Conservation (phyloP, 371 early-diverging fungal genomes). For the Mortierella sp. region DNA sequence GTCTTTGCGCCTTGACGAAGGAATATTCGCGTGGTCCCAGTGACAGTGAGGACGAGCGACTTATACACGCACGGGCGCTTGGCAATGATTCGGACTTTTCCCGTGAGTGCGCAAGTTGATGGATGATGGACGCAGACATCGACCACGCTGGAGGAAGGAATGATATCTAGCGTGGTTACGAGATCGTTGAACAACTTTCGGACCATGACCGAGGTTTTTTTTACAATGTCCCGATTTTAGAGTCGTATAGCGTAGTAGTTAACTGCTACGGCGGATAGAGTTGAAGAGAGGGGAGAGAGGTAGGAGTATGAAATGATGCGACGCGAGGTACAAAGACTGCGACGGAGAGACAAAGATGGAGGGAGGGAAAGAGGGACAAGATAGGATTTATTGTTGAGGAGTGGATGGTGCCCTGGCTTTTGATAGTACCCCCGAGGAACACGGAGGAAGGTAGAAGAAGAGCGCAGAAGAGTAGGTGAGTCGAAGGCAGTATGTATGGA, state of each 20-base stretch:
- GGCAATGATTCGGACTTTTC: constrained; percentile 43
- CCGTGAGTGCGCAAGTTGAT: constrained; percentile 22
- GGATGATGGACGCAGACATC: constrained; percentile 36
- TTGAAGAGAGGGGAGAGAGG: constrained; percentile 18
- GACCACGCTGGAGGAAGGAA: constrained; percentile 21
- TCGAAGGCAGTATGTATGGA: too few relatives aligned
- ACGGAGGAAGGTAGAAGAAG: constrained; percentile 1
- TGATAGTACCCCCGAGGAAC: too few relatives aligned
- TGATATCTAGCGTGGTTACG: constrained; percentile 40
- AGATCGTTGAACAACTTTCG: constrained; percentile 37
- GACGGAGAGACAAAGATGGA: too few relatives aligned
- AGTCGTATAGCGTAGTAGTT: too few relatives aligned
- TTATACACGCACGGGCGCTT: constrained; percentile 42
- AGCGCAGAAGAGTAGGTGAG: neutral
- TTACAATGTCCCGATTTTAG: too few relatives aligned
- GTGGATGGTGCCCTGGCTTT: too few relatives aligned
- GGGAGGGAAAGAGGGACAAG: neutral
- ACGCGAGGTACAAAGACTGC: too few relatives aligned
- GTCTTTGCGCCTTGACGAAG: constrained; percentile 25
- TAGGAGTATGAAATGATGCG: too few relatives aligned
- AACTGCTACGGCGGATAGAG: too few relatives aligned
- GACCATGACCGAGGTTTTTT: constrained; percentile 22
- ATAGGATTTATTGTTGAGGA: too few relatives aligned
- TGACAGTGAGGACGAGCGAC: constrained; percentile 35
- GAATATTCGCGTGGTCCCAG: constrained; percentile 22